Conservation (phyloP, 768 basidiomycete genomes). For the Leucosporidium creatinivorum region DNA sequence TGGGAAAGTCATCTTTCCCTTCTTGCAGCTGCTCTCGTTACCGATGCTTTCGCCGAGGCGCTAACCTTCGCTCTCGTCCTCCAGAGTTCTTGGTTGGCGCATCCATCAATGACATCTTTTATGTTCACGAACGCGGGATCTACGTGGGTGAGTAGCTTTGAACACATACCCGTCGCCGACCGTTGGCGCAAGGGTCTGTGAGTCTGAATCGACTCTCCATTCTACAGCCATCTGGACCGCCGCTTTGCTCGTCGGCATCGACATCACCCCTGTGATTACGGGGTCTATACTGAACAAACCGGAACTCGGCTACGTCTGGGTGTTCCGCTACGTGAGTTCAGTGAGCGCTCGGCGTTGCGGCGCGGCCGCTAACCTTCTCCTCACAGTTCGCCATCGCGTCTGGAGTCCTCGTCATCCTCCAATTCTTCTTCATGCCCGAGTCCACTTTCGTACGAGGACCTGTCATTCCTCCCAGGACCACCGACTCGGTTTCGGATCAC, state of each 20-base stretch:
- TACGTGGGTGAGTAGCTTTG: no score
- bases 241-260: not conserved
- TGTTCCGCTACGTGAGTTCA: not conserved
- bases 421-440: constrained; percentile 12
- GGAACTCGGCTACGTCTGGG: not conserved
- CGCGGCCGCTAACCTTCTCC: not conserved
- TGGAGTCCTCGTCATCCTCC: not conserved
- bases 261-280: not conserved
- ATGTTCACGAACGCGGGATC: not conserved
- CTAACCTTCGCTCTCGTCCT: not conserved
- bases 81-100: constrained; percentile 3
- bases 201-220: no score
- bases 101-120: not conserved
- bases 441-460: not conserved
- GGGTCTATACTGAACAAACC: not conserved
- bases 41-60: no score
- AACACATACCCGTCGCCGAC: no score
- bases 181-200: no score
- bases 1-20: no score
- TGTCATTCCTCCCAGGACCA: not conserved
- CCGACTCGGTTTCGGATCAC: not conserved
- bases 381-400: constrained; percentile 3
- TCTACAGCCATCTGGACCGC: not conserved
- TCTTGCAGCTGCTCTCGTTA: no score
- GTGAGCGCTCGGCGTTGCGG: not conserved